Conservation (phyloP, 225 moss, liverwort and hornwort genomes). For the Sphagnum contortum region DNA sequence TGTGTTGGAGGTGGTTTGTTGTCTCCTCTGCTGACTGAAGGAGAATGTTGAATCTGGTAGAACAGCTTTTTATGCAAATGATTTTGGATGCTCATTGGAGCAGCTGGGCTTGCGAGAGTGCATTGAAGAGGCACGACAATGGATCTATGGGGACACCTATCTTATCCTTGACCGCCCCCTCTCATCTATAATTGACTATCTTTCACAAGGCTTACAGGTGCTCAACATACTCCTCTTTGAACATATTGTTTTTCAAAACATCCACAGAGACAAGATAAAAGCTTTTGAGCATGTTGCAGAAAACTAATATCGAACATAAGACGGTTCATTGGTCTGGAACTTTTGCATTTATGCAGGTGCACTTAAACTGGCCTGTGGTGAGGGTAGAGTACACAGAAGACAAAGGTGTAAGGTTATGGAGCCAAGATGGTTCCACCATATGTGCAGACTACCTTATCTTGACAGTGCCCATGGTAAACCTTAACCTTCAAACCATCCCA, state of each 20-base stretch:
- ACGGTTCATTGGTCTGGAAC: not conserved
- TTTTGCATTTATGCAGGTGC: constrained; percentile 26
- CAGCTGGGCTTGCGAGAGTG: constrained; percentile 85
- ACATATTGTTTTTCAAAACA: too few species aligned
- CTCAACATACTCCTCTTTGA: not conserved
- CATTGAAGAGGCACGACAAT: constrained; percentile 72
- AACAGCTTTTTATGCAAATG: constrained; percentile 91
- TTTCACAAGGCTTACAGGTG: constrained; percentile 60
- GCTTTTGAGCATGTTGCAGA: too few species aligned
- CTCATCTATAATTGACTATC: constrained; percentile 62
- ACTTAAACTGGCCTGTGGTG: constrained; percentile 54
- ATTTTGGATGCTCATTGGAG: constrained; percentile 91
- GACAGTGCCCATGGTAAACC: constrained; percentile 67
- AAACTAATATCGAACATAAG: too few species aligned
- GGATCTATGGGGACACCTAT: constrained; percentile 84
- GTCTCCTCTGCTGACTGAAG: too few species aligned
- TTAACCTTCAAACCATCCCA: not conserved
- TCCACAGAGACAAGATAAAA: too few species aligned
- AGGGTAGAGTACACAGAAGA: constrained; percentile 34
- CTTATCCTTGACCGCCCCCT: constrained; percentile 85
- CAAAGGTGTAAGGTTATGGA: constrained; percentile 35
- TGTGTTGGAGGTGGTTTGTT: too few species aligned
- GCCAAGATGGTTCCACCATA: constrained; percentile 41
- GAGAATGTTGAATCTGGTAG: not conserved
- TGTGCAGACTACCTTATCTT: constrained; percentile 53